Conservation (phyloP, 805 yeast genomes). For the Starmera dryadoides region DNA sequence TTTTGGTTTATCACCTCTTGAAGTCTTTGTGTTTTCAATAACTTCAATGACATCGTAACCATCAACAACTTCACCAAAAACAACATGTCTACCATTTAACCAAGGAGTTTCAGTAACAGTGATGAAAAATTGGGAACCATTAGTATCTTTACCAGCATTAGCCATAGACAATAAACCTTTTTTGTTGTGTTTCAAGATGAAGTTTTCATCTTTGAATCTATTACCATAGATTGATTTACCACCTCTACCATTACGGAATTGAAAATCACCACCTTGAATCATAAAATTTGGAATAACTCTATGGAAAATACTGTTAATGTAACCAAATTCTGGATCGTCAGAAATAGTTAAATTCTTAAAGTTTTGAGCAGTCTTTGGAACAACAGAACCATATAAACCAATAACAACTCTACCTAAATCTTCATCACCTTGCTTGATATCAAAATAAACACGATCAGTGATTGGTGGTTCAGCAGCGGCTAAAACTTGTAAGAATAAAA, state of each 20-base stretch:
- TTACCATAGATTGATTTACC: conserved; percentile 70
- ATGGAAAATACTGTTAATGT: conserved; percentile 60
- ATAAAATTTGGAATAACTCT: conserved; percentile 65
- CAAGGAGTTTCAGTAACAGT: conserved; percentile 87
- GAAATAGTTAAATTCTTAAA: conserved; percentile 76
- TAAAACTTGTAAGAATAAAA: conserved; percentile 8
- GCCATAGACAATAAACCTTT: conserved; percentile 75
- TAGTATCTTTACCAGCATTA: conserved; percentile 71
- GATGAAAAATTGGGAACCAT: conserved; percentile 93
- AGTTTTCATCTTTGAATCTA: conserved; percentile 64
- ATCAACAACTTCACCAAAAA: conserved; percentile 87
- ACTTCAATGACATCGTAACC: conserved; percentile 77
- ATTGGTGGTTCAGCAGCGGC: conserved; percentile 27
- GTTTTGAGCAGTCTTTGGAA: conserved; percentile 85
- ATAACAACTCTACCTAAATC: conserved; percentile 74
- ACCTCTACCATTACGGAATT: conserved; percentile 62
- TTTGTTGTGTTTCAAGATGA: conserved; percentile 57
- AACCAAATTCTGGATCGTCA: conserved; percentile 60
- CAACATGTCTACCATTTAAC: conserved; percentile 94
- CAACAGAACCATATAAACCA: conserved; percentile 82
- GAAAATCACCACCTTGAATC: conserved; percentile 81
- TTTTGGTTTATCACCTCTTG: conserved; percentile 64
- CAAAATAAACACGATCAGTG: conserved; percentile 81
- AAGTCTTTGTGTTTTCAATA: conserved; percentile 69
- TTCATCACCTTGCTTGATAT: conserved; percentile 73